These are phyloP conservation scores for Lepidium didymum DNA, from an alignment of 345 rosid genomes.

Conservation along the genomic window DNA sequence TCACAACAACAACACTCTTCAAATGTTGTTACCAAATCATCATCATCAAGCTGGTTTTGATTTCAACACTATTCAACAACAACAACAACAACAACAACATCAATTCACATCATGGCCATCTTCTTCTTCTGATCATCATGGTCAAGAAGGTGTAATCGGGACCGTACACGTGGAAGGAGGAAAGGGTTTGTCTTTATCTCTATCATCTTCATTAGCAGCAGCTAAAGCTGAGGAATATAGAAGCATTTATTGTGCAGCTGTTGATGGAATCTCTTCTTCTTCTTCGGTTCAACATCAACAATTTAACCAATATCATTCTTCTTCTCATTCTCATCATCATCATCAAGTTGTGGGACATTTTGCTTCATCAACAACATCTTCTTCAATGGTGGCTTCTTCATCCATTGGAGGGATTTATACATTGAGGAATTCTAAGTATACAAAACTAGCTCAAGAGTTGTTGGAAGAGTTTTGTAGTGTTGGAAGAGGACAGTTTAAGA, in stretches of 20 bases:
- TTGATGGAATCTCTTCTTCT: constrained; percentile 30
- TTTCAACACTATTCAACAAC: constrained; percentile 18
- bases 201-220: constrained; percentile 75
- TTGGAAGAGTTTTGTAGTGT: constrained; percentile 92
- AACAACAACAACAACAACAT: constrained; percentile 52
- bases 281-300: constrained; percentile 18
- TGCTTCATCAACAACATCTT: constrained; percentile 37
- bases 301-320: constrained; percentile 18
- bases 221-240: constrained; percentile 81
- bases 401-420: constrained; percentile 26
- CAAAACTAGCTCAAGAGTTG: constrained; percentile 73
- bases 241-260: constrained; percentile 32
- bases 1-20: constrained; percentile 66
- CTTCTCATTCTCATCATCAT: constrained; percentile 30
- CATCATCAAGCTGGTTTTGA: constrained; percentile 35
- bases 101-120: constrained; percentile 70
- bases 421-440: constrained; percentile 53
- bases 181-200: constrained; percentile 79
- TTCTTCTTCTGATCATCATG: constrained; percentile 20
- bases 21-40: constrained; percentile 67
- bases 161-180: constrained; percentile 50
- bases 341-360: constrained; percentile 23
- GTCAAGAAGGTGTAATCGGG: constrained; percentile 33
- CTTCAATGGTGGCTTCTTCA: constrained; percentile 18
- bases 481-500: constrained; percentile 44